Conservation (phyloP, 2,329 filamentous ascomycete genomes). For the Trichoderma harzianum region DNA sequence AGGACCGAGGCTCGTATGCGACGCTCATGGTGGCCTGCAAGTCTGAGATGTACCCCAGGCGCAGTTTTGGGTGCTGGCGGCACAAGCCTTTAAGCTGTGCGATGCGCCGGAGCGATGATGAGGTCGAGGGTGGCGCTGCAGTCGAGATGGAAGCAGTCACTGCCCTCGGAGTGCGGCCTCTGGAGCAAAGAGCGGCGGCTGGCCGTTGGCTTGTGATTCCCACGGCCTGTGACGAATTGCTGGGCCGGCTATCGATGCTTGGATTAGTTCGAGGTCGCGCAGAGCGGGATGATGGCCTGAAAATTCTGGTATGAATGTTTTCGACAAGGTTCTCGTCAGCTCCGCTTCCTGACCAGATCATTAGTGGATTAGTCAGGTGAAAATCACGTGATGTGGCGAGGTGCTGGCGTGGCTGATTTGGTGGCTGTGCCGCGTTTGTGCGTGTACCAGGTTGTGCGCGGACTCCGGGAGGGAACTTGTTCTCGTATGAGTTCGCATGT, state of each 20-base stretch:
- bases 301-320: constrained; percentile 29
- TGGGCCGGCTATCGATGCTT: constrained; percentile 20
- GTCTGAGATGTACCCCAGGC: constrained; percentile 4
- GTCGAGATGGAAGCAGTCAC: background rate
- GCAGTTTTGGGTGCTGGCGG: constrained; percentile 14
- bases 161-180: background rate
- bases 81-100: constrained; percentile 7
- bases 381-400: constrained; percentile 28
- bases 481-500: background rate
- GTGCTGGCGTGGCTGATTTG: constrained; percentile 1
- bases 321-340: constrained; percentile 16
- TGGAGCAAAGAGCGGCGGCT: background rate
- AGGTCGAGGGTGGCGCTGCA: background rate
- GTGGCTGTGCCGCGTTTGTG: background rate
- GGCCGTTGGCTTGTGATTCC: constrained; percentile 13
- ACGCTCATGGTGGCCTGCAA: constrained; percentile 44
- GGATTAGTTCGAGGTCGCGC: constrained; percentile 19
- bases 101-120: constrained; percentile 9
- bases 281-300: constrained; percentile 25
- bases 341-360: constrained; percentile 14
- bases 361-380: constrained; percentile 34
- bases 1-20: constrained; percentile 49
- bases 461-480: background rate
- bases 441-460: background rate
- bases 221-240: constrained; percentile 14